phyloP scores from a whole-genome alignment of 2,329 filamentous ascomycete species.

The Simplicillium sp. region DNA sequence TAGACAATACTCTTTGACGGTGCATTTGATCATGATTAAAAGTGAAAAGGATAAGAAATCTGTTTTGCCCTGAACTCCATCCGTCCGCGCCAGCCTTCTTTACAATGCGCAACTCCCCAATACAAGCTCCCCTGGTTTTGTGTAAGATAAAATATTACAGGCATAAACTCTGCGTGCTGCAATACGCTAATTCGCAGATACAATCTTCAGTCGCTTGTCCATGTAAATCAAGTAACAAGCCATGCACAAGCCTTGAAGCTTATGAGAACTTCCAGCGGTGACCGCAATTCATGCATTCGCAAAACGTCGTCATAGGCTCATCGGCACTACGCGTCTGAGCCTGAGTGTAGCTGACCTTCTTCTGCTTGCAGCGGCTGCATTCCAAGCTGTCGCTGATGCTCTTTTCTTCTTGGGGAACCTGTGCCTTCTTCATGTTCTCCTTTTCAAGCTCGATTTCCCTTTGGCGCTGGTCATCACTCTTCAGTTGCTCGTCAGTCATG shows the following conservation, averaged over 20 bases:
- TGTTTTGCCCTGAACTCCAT: slow-evolving; percentile 15
- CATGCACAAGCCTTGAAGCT: neutral
- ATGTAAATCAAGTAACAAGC: too few relatives aligned
- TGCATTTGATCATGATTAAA: too few relatives aligned
- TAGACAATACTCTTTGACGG: too few relatives aligned
- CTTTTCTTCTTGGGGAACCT: slow-evolving; percentile 87
- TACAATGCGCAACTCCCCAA: too few relatives aligned
- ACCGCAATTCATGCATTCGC: slow-evolving; percentile 60
- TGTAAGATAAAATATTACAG: too few relatives aligned
- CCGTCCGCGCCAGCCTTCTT: too few relatives aligned
- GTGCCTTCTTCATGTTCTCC: slow-evolving; percentile 95
- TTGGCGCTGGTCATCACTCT: slow-evolving; percentile 71
- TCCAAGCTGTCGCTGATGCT: slow-evolving; percentile 80
- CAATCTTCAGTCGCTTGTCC: too few relatives aligned
- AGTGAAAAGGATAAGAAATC: too few relatives aligned
- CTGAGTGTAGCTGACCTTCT: slow-evolving; percentile 91
- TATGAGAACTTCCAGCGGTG: slow-evolving; percentile 52
- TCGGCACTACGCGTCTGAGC: slow-evolving; percentile 93
- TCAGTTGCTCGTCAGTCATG: slow-evolving; percentile 87
- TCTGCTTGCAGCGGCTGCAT: slow-evolving; percentile 87
- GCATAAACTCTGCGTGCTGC: too few relatives aligned
- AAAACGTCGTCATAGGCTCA: slow-evolving; percentile 80
- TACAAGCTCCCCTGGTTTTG: too few relatives aligned
- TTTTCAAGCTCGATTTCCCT: slow-evolving; percentile 69
- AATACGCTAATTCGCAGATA: too few relatives aligned